Percentiles rank a stretch among this genome's conserved stretches.
Conservation (phyloP, 1,284 basidiomycete genomes). For the Ustilago curta region DNA sequence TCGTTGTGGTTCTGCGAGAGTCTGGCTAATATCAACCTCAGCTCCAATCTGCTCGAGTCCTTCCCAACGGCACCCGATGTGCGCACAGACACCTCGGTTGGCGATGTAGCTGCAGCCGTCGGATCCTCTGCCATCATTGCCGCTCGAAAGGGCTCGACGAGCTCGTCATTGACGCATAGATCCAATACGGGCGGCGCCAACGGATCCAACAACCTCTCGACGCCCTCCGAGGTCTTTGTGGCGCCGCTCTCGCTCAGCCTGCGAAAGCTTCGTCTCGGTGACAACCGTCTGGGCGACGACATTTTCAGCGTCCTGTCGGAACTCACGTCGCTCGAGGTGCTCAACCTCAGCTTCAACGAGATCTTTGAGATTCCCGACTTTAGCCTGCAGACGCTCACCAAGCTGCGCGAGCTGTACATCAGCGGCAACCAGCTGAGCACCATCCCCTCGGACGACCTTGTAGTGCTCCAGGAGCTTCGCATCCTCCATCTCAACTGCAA, state of each 20-base stretch:
- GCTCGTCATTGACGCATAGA: constrained; percentile 48
- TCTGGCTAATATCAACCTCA: constrained; percentile 83
- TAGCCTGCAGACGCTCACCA: constrained; percentile 79
- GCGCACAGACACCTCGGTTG: constrained; percentile 12
- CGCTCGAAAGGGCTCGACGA: constrained; percentile 64
- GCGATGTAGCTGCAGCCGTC: constrained; percentile 8
- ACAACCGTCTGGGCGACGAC: constrained; percentile 89
- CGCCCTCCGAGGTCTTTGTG: constrained; percentile 37
- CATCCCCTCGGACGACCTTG: constrained; percentile 78
- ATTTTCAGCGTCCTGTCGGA: constrained; percentile 83
- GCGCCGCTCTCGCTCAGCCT: constrained; percentile 81
- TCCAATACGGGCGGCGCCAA: constrained; percentile 22
- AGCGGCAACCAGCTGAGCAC: constrained; percentile 92
- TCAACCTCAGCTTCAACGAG: constrained; percentile 96
- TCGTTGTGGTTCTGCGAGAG: constrained; percentile 86
- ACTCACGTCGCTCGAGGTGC: constrained; percentile 72
- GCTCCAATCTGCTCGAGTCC: constrained; percentile 84
- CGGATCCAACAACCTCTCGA: constrained; percentile 22
- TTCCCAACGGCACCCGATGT: constrained; percentile 76
- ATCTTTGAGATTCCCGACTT: constrained; percentile 82
- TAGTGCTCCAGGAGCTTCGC: constrained; percentile 57
- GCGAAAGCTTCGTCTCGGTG: constrained; percentile 84
- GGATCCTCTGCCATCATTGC: constrained; percentile 24
- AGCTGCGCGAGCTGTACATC: constrained; percentile 87
- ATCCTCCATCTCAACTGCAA: constrained; percentile 91